Evolutionary conservation across 768 basidiomycete genomes (phyloP).

Genomic region (Naganishia antarctica): DNA sequence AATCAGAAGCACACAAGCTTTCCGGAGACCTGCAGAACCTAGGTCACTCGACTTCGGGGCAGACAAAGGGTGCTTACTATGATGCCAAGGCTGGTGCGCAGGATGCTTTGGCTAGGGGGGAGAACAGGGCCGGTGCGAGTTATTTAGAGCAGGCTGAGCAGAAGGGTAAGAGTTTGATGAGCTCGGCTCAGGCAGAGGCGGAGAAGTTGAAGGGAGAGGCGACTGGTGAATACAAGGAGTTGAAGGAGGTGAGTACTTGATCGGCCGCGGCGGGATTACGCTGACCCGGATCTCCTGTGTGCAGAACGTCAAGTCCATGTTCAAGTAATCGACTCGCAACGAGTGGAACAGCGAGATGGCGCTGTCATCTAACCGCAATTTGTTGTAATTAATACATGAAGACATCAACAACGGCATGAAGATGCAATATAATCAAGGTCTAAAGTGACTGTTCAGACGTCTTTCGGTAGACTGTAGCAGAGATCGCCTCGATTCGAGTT

Average conservation of each 20-base stretch:
- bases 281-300: background rate
- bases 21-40: constrained; percentile 26
- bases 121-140: constrained; percentile 1
- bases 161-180: constrained; percentile 24
- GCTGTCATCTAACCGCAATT: background rate
- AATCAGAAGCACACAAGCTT: constrained; percentile 24
- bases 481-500: too few relatives aligned
- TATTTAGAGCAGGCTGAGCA: constrained; percentile 9
- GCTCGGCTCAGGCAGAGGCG: constrained; percentile 8
- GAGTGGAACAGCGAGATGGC: background rate
- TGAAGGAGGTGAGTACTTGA: constrained; percentile 26
- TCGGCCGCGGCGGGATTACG: background rate
- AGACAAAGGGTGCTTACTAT: constrained; percentile 22
- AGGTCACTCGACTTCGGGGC: constrained; percentile 9
- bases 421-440: background rate
- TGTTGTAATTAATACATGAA: constrained; percentile 19
- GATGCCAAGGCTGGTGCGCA: constrained; percentile 23
- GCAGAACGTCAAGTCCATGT: constrained; percentile 29
- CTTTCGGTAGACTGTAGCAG: too few relatives aligned
- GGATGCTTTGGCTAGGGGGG: constrained; percentile 18
- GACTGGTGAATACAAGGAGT: constrained; percentile 17
- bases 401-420: background rate
- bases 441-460: background rate
- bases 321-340: constrained; percentile 21
- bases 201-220: constrained; percentile 22